phyloP scores from a whole-genome alignment of 345 rosid species.

The Balakata baccata region DNA sequence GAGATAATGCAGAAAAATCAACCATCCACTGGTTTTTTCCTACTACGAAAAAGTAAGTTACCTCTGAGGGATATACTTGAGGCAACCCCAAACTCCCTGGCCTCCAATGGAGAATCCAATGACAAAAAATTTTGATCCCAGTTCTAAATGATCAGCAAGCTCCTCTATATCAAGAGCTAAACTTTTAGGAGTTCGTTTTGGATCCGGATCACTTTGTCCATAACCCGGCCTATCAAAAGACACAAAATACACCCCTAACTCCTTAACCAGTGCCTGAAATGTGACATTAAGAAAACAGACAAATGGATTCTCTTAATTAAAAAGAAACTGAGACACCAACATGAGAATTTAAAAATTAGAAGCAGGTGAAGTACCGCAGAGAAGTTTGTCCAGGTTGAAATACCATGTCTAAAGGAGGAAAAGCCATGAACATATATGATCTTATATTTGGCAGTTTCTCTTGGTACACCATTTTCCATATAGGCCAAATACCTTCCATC shows the following conservation, averaged over 20 bases:
- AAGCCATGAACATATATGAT: slow-evolving; percentile 25
- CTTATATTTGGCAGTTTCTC: slow-evolving; percentile 22
- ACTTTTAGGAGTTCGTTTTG: slow-evolving; percentile 21
- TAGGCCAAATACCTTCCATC: slow-evolving; percentile 32
- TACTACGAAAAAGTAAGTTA: background rate
- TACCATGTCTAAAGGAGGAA: background rate
- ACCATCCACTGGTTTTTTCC: background rate
- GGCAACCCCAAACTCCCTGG: slow-evolving; percentile 28
- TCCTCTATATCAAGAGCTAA: slow-evolving; percentile 29
- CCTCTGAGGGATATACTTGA: slow-evolving; percentile 35
- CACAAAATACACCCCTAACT: slow-evolving; percentile 16
- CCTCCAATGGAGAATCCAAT: slow-evolving; percentile 32
- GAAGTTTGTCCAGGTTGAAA: background rate
- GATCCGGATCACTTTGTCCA: slow-evolving; percentile 31
- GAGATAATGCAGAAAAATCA: no score
- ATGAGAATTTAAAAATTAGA: no score
- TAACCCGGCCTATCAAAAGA: slow-evolving; percentile 33
- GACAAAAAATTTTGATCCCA: slow-evolving; percentile 25
- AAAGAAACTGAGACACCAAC: background rate
- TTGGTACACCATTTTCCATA: slow-evolving; percentile 18
- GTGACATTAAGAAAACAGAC: background rate
- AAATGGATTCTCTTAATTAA: background rate
- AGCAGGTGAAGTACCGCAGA: slow-evolving; percentile 4
- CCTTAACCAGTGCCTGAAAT: slow-evolving; percentile 17
- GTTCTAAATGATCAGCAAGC: slow-evolving; percentile 29